These are phyloP conservation scores for Puccinia hordei DNA, from an alignment of 1,284 basidiomycete genomes.

Conservation along the genomic window DNA sequence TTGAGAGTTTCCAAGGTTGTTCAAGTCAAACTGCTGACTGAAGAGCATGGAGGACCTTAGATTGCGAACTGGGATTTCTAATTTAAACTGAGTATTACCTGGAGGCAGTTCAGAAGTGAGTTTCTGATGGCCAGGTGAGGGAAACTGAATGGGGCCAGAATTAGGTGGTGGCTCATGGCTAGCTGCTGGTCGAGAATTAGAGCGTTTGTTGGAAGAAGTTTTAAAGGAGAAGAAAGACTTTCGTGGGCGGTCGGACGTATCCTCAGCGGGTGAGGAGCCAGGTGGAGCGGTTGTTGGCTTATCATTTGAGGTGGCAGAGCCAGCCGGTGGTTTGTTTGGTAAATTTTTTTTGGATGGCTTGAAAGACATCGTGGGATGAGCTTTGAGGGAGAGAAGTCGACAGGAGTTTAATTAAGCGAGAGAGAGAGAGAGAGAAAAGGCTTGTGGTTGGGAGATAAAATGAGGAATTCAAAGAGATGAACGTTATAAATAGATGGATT, in stretches of 20 bases:
- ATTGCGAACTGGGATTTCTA: constrained; percentile 8
- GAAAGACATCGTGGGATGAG: constrained; percentile 23
- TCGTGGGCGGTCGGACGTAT: neutral
- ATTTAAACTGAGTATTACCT: neutral
- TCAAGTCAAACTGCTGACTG: constrained; percentile 39
- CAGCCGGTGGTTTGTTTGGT: neutral
- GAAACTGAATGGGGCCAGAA: constrained; percentile 16
- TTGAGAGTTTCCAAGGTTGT: neutral
- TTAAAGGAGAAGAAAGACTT: constrained; percentile 41
- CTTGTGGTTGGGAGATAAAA: neutral
- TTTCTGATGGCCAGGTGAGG: neutral
- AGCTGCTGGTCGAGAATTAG: constrained; percentile 1
- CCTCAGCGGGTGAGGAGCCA: neutral
- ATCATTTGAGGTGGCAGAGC: neutral
- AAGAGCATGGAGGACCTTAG: constrained; percentile 32
- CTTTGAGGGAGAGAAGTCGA: neutral
- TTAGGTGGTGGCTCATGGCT: neutral
- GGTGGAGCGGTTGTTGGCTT: neutral
- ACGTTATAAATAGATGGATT: neutral
- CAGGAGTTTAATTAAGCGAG: neutral
- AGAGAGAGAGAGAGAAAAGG: neutral
- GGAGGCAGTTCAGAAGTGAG: neutral
- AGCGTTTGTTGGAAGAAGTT: constrained; percentile 2
- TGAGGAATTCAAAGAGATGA: neutral
- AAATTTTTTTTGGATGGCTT: constrained; percentile 31